These are phyloP conservation scores for Phenoliferia sp. DNA, from an alignment of 1,284 basidiomycete species.

Conservation along the genomic window DNA sequence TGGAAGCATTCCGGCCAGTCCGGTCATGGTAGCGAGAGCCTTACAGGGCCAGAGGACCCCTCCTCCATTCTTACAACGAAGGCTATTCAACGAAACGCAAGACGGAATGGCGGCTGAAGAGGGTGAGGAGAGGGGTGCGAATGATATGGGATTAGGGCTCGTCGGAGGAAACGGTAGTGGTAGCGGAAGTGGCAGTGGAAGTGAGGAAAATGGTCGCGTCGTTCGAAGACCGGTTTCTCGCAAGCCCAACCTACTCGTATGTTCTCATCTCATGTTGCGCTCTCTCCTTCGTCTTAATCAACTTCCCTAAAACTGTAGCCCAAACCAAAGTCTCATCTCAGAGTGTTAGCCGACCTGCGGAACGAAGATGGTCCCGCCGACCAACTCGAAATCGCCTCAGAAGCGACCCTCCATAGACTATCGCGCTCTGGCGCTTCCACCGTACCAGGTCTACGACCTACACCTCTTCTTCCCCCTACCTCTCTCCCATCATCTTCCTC, in stretches of 20 bases:
- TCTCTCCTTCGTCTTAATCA: background rate
- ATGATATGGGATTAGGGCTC: conserved; percentile 4
- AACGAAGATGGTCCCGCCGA: conserved; percentile 21
- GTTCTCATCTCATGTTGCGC: background rate
- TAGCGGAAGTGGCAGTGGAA: conserved; percentile 19
- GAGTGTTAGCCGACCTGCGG: conserved; percentile 20
- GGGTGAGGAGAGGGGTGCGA: conserved; percentile 18
- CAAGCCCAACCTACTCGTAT: conserved; percentile 26
- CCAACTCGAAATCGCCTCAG: conserved; percentile 23
- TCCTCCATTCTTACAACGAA: conserved; percentile 24
- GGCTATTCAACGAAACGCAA: conserved; percentile 25
- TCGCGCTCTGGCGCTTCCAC: conserved; percentile 20
- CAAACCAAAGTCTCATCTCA: conserved; percentile 28
- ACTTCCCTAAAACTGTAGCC: conserved; percentile 6
- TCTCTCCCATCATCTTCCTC: background rate
- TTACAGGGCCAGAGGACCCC: conserved; percentile 25
- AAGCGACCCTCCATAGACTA: conserved; percentile 27
- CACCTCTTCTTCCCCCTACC: background rate
- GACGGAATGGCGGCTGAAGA: conserved; percentile 9
- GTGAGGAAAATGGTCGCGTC: conserved; percentile 9
- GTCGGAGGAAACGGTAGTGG: conserved; percentile 4
- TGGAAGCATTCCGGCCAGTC: conserved; percentile 21
- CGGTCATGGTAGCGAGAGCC: conserved; percentile 21
- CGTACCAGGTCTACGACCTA: conserved; percentile 9
- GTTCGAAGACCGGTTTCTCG: conserved; percentile 20